A percentile compares a stretch with the other conserved stretches of the same genome.
Conservation (phyloP, 1,139 yeast genomes). For the Entelexis paramagnoliae region DNA sequence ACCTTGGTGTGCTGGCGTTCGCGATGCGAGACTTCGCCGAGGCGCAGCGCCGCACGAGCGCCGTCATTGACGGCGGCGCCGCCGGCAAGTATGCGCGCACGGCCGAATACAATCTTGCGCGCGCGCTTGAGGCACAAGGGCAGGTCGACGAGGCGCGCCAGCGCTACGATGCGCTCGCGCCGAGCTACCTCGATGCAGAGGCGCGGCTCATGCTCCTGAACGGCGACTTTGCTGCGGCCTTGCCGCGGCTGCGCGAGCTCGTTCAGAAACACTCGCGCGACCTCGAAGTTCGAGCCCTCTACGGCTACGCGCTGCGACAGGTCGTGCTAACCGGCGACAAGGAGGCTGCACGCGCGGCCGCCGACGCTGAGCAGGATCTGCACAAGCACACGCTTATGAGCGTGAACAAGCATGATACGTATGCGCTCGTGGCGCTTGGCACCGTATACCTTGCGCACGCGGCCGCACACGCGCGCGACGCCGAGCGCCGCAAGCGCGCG, state of each 20-base stretch:
- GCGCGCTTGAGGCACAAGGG: slow-evolving; percentile 36
- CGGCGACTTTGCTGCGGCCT: slow-evolving; percentile 36
- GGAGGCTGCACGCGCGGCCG: slow-evolving; percentile 42
- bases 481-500: slow-evolving; percentile 60
- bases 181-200: slow-evolving; percentile 52
- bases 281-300: slow-evolving; percentile 78
- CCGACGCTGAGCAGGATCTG: slow-evolving; percentile 57
- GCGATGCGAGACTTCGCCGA: slow-evolving; percentile 49
- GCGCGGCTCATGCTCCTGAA: slow-evolving; percentile 56
- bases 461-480: slow-evolving; percentile 51
- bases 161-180: slow-evolving; percentile 47
- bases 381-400: slow-evolving; percentile 77
- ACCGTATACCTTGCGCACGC: slow-evolving; percentile 79
- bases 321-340: slow-evolving; percentile 29
- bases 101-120: slow-evolving; percentile 34
- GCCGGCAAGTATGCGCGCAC: slow-evolving; percentile 22
- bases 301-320: slow-evolving; percentile 75
- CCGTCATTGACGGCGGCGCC: slow-evolving; percentile 32
- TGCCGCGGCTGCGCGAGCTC: slow-evolving; percentile 41
- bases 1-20: slow-evolving; percentile 77
- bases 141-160: slow-evolving; percentile 40
- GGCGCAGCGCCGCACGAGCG: slow-evolving; percentile 42
- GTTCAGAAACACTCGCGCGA: slow-evolving; percentile 44
- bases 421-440: slow-evolving; percentile 82
- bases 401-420: slow-evolving; percentile 70